Percentiles rank a stretch among this genome's conserved stretches.
phyloP scores from a whole-genome alignment of 164 flowering plant species.

The Magnolia sinica region DNA sequence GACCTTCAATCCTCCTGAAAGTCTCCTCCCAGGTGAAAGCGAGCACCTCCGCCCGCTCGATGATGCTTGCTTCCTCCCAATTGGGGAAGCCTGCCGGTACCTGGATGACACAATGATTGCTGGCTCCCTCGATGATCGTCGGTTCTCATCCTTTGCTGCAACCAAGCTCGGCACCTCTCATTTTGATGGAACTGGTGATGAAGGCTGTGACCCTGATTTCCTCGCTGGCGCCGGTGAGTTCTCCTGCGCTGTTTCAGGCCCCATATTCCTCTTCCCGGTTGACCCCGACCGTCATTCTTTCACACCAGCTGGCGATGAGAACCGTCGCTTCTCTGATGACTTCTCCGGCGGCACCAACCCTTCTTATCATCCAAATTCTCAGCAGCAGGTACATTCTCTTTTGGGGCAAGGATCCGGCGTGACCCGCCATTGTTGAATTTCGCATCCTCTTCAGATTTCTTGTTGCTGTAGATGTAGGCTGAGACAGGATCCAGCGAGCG shows the following conservation, averaged over 20 bases:
- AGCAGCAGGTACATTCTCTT: slow-evolving; percentile 15
- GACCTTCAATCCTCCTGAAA: slow-evolving; percentile 66
- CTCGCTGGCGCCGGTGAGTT: slow-evolving; percentile 50
- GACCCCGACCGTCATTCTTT: slow-evolving; percentile 47
- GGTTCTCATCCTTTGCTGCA: slow-evolving; percentile 62
- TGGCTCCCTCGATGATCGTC: slow-evolving; percentile 60
- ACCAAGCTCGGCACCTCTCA: slow-evolving; percentile 82
- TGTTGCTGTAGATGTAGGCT: slow-evolving; percentile 29
- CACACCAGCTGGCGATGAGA: slow-evolving; percentile 44
- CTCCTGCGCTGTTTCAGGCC: slow-evolving; percentile 41
- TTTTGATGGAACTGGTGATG: slow-evolving; percentile 87
- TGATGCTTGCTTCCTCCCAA: slow-evolving; percentile 33
- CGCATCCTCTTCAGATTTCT: slow-evolving; percentile 11
- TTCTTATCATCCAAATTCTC: slow-evolving; percentile 6
- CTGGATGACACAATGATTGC: slow-evolving; percentile 91
- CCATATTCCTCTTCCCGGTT: slow-evolving; percentile 44
- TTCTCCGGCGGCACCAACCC: neutral
- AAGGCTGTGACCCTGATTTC: slow-evolving; percentile 46
- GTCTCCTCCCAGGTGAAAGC: slow-evolving; percentile 72
- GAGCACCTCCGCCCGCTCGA: slow-evolving; percentile 37
- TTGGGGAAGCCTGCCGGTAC: slow-evolving; percentile 88
- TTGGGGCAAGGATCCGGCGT: slow-evolving; percentile 38
- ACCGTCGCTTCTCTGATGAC: slow-evolving; percentile 35
- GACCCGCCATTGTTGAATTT: slow-evolving; percentile 9
- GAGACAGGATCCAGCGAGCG: slow-evolving; percentile 43